phyloP scores from a whole-genome alignment of 345 rosid species.

The Eutrema japonicum region DNA sequence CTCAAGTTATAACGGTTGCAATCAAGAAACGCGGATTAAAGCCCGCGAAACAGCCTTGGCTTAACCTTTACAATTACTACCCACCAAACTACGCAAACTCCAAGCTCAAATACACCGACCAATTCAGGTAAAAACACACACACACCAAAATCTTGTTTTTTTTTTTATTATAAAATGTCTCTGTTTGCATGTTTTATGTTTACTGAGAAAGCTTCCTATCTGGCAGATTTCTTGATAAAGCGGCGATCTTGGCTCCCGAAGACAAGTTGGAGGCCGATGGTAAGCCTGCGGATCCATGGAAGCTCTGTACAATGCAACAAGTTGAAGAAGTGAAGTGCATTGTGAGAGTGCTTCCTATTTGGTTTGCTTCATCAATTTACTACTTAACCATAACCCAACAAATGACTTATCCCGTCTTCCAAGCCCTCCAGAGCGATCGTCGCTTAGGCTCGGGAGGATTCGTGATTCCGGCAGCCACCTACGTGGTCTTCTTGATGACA shows the following conservation, averaged over 20 bases:
- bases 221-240: constrained; percentile 62
- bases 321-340: constrained; percentile 74
- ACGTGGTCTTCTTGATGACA: constrained; percentile 58
- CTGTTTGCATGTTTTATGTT: background rate
- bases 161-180: background rate
- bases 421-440: constrained; percentile 65
- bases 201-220: constrained; percentile 17
- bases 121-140: constrained; percentile 37
- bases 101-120: constrained; percentile 45
- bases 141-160: background rate
- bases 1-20: constrained; percentile 60
- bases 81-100: constrained; percentile 46
- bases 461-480: constrained; percentile 63
- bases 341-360: constrained; percentile 63
- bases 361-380: constrained; percentile 56
- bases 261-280: constrained; percentile 56
- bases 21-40: constrained; percentile 56
- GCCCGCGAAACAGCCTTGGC: constrained; percentile 51
- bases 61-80: constrained; percentile 42
- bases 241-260: constrained; percentile 50
- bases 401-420: constrained; percentile 60
- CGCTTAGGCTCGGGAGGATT: constrained; percentile 50
- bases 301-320: constrained; percentile 68
- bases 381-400: constrained; percentile 52
- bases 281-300: constrained; percentile 60